Percentiles rank a stretch among this genome's conserved stretches.
Conservation (phyloP, 2,329 filamentous ascomycete genomes). For the Colletotrichum spinosum region DNA sequence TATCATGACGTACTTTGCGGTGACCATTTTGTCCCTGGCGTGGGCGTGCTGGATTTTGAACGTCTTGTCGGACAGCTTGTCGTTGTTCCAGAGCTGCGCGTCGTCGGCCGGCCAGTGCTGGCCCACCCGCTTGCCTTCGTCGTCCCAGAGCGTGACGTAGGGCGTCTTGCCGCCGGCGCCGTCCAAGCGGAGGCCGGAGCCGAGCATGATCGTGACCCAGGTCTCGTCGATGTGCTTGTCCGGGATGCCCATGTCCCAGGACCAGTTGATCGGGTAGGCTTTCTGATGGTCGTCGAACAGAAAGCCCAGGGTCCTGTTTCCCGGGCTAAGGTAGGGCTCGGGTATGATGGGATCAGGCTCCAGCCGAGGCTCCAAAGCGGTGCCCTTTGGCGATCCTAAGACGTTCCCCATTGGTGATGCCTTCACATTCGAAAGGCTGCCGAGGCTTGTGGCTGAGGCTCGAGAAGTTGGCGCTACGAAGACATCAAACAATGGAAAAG, state of each 20-base stretch:
- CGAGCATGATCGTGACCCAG: conserved; percentile 12
- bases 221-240: conserved; percentile 15
- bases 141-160: conserved; percentile 37
- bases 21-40: conserved; percentile 28
- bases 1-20: conserved; percentile 34
- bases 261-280: conserved; percentile 11
- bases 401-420: no score
- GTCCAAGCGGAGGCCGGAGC: not conserved
- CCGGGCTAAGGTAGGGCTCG: not conserved
- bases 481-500: no score
- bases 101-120: conserved; percentile 11
- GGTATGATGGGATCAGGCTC: not conserved
- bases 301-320: conserved; percentile 12
- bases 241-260: conserved; percentile 1
- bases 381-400: not conserved
- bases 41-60: conserved; percentile 35
- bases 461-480: no score
- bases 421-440: not conserved
- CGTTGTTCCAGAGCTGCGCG: conserved; percentile 1
- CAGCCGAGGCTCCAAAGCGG: not conserved
- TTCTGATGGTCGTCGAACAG: not conserved
- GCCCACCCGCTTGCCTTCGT: conserved; percentile 36
- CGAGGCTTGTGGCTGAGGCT: no score
- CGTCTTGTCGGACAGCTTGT: conserved; percentile 12
- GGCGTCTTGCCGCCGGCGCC: conserved; percentile 33